These are phyloP conservation scores for Fusarium sp. DNA, from an alignment of 2,329 filamentous ascomycete species.

Conservation along the genomic window DNA sequence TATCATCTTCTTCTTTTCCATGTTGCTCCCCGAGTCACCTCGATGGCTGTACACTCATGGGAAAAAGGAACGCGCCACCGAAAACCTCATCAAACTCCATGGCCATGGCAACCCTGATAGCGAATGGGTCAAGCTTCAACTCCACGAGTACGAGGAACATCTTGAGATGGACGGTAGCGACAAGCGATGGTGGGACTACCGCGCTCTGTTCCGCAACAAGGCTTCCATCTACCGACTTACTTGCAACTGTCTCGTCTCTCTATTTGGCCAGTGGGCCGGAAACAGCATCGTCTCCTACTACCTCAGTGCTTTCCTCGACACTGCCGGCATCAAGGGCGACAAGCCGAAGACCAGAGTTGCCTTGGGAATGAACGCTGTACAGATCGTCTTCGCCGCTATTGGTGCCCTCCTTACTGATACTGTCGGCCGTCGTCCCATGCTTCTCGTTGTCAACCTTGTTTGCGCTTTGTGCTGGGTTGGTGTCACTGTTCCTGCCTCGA, in stretches of 20 bases:
- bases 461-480: constrained; percentile 61
- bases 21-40: constrained; percentile 52
- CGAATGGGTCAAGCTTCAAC: constrained; percentile 50
- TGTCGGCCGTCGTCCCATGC: constrained; percentile 62
- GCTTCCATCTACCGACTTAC: constrained; percentile 57
- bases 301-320: constrained; percentile 60
- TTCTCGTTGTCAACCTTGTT: constrained; percentile 59
- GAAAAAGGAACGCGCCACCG: constrained; percentile 42
- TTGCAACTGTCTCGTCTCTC: constrained; percentile 55
- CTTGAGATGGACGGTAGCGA: constrained; percentile 59
- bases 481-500: constrained; percentile 58
- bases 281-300: constrained; percentile 61
- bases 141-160: constrained; percentile 57
- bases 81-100: constrained; percentile 53
- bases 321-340: constrained; percentile 57
- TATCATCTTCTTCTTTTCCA: constrained; percentile 46
- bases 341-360: constrained; percentile 59
- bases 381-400: constrained; percentile 59
- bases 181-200: constrained; percentile 62
- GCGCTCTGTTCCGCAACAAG: constrained; percentile 55
- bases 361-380: constrained; percentile 60
- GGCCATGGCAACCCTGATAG: constrained; percentile 54
- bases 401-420: constrained; percentile 61
- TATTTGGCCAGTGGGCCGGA: constrained; percentile 61
- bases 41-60: constrained; percentile 55